Conservation (phyloP, 495 filamentous ascomycete genomes). For the Cercophora sp. region DNA sequence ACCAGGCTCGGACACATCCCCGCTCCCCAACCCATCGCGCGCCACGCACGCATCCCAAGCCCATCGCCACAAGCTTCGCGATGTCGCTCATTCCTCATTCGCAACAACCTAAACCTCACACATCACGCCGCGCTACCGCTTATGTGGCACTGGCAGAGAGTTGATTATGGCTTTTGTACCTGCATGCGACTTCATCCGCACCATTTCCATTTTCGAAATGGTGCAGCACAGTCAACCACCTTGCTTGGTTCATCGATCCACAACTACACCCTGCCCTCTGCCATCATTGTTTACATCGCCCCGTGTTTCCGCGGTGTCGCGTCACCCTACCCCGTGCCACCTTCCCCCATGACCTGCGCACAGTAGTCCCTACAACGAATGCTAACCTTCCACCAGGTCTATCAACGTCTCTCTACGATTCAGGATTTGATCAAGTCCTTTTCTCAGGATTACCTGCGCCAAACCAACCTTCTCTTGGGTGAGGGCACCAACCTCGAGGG, state of each 20-base stretch:
- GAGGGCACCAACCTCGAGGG: conserved; percentile 51
- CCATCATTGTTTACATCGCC: background rate
- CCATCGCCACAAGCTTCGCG: background rate
- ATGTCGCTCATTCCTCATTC: background rate
- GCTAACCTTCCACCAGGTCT: conserved; percentile 53
- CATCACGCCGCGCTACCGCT: background rate
- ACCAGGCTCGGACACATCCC: background rate
- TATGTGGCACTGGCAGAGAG: too few species aligned
- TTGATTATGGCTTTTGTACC: too few species aligned
- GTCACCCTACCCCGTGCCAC: too few species aligned
- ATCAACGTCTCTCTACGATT: conserved; percentile 67
- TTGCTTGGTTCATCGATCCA: too few species aligned
- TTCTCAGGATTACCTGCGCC: conserved; percentile 73
- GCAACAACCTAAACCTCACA: background rate
- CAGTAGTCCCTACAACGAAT: too few species aligned
- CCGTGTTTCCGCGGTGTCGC: too few species aligned
- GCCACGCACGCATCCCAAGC: background rate
- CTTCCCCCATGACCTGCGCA: too few species aligned
- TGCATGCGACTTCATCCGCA: too few species aligned
- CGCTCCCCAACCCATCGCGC: background rate
- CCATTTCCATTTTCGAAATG: too few species aligned
- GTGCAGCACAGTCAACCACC: too few species aligned
- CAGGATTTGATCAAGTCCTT: conserved; percentile 69
- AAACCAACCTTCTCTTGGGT: conserved; percentile 73
- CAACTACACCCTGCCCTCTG: too few species aligned